Conservation (phyloP, 345 rosid species). For the Hibiscus trionum region DNA sequence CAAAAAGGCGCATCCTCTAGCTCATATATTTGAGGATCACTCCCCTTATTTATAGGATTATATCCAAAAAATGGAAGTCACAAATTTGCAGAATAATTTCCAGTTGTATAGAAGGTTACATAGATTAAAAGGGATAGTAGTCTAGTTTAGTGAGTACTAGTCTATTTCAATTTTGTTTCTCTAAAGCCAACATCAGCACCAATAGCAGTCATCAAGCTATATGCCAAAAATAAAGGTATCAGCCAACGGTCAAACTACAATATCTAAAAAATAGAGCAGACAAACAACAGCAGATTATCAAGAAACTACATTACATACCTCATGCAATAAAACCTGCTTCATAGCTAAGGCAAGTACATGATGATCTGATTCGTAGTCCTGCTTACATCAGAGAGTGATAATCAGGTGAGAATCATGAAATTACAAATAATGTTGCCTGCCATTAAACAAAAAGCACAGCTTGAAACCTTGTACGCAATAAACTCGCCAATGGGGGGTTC, state of each 20-base stretch:
- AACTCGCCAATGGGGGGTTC: conserved; percentile 73
- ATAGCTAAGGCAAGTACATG: conserved; percentile 53
- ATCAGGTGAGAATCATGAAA: conserved; percentile 5
- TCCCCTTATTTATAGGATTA: background rate
- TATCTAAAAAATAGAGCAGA: background rate
- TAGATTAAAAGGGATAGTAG: background rate
- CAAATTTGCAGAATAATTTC: background rate
- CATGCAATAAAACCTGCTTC: conserved; percentile 86
- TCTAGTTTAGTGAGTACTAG: background rate
- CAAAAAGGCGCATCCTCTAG: background rate
- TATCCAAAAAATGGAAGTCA: background rate
- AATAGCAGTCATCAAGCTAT: background rate
- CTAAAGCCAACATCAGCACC: background rate
- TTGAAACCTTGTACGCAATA: conserved; percentile 62
- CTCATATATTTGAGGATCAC: background rate
- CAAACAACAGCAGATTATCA: background rate
- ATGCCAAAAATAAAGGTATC: background rate
- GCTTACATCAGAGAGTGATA: conserved; percentile 23
- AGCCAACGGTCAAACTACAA: background rate
- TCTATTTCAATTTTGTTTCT: background rate
- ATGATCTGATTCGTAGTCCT: conserved; percentile 56
- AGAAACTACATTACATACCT: conserved; percentile 37
- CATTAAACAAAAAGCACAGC: conserved; percentile 3
- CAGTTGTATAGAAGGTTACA: background rate
- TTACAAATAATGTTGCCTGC: background rate